Evolutionary conservation across 176 grass and related monocot genomes (phyloP).

Genomic region (Oryza meyeriana): DNA sequence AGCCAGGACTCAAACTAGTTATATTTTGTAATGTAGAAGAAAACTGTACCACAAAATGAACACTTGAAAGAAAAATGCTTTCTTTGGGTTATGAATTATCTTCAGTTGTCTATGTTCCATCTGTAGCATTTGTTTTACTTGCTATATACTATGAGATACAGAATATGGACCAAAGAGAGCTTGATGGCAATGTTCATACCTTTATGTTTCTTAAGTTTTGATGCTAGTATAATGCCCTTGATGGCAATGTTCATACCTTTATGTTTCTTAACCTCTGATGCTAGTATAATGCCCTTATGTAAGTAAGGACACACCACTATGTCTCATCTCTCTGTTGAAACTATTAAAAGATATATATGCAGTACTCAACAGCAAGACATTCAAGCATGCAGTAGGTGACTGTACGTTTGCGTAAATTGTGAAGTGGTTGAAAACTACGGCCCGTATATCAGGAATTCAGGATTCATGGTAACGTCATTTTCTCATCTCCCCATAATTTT

Average conservation of each 20-base stretch:
- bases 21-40: too few species aligned
- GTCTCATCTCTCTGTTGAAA: neutral
- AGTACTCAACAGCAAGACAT: neutral
- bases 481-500: neutral
- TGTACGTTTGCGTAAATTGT: neutral
- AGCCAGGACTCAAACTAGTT: too few species aligned
- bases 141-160: neutral
- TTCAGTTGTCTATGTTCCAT: neutral
- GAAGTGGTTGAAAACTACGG: constrained; percentile 31
- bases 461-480: neutral
- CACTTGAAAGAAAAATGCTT: neutral
- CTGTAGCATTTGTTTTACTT: neutral
- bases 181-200: neutral
- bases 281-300: neutral
- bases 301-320: neutral
- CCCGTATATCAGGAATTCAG: too few species aligned
- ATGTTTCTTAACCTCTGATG: neutral
- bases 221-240: neutral
- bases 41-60: neutral
- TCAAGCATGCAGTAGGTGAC: constrained; percentile 7
- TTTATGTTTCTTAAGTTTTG: neutral
- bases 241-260: neutral
- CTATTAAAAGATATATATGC: neutral
- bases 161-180: neutral
- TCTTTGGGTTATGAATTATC: neutral